Base-by-base conservation (phyloP, 495 filamentous ascomycete genomes). In the Cairneyella variabilis region DNA sequence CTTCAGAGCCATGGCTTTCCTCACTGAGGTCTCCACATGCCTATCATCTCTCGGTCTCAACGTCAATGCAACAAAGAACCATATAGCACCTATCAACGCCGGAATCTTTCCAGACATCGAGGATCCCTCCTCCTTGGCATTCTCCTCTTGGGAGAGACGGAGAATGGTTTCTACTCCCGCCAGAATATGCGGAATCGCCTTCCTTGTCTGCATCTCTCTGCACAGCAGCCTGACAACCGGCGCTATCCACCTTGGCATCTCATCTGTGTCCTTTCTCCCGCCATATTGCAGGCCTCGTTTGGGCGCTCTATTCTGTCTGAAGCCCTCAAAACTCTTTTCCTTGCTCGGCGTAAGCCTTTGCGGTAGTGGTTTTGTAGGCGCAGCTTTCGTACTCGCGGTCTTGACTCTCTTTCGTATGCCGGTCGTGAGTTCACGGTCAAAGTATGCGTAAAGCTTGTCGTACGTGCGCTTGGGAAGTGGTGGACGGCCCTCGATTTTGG, bases 381-480 rank as follows among this genome's bases (percentile, higher is more conserved):
- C 21, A 4, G 25, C 7, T 30, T 36, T 39, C 6, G 49, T 43
- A 16, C 11, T 6, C 2, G 2, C 17, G 20, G 30, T 14, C 10
- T 28, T 27, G 23, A 22, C 27, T 12, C 26, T 20, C 11, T 6
- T 20, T 18, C 42, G 40, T 1, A 45, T 18, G 7, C 25, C 20
- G 45, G 39, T 67, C 3, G 81, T 73, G 6, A 97, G 75, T 20
- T 84, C 83, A 42, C 79, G 82, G 49, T 92, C 83, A 41, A 98
- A 83, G 64, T 90, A 89, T 36, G 71, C 69, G 69, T 91, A 90
- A 36, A 98, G 77, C 60, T 87, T 88, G 61, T 87, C 87, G 71
- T 97, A 98, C 25, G 86, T 76, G 59, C 81, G 80, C 9, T 90
- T 91, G 32, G 84, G 84, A 56, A 90, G 88, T 14, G 93, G 95